Evolutionary conservation across 2,329 filamentous ascomycete species (phyloP).

Genomic region (Dissoconium aciculare): DNA sequence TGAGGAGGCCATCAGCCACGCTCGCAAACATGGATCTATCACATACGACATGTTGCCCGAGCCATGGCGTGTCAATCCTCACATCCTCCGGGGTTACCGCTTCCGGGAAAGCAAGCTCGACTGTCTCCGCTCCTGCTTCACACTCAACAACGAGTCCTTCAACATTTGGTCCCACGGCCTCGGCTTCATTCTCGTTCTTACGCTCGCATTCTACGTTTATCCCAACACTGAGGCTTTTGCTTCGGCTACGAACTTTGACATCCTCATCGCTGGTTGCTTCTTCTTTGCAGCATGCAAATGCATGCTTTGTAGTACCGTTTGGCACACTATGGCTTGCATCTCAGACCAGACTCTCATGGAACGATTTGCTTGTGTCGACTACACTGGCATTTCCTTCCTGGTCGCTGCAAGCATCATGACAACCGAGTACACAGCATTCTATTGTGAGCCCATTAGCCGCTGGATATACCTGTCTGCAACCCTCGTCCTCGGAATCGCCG

Average conservation of each 20-base stretch:
- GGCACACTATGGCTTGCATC: constrained; percentile 98
- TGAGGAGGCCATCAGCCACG: constrained; percentile 69
- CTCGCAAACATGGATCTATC: constrained; percentile 69
- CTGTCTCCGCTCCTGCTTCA: constrained; percentile 63
- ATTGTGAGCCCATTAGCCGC: constrained; percentile 80
- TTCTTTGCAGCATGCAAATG: constrained; percentile 94
- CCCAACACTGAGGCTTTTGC: constrained; percentile 76
- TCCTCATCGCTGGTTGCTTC: constrained; percentile 84
- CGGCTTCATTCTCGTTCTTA: constrained; percentile 72
- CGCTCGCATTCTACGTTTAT: constrained; percentile 92
- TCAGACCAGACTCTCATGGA: constrained; percentile 80
- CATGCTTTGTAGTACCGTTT: constrained; percentile 84
- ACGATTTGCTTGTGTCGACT: constrained; percentile 93
- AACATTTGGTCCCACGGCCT: constrained; percentile 97
- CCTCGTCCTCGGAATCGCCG: constrained; percentile 64
- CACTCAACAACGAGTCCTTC: constrained; percentile 79
- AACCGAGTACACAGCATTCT: constrained; percentile 96
- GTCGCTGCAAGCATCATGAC: constrained; percentile 96
- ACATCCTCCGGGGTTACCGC: constrained; percentile 82
- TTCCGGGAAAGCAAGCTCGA: constrained; percentile 86
- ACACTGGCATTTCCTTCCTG: constrained; percentile 89
- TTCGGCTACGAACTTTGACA: constrained; percentile 71
- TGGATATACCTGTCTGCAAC: constrained; percentile 77
- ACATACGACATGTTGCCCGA: constrained; percentile 78
- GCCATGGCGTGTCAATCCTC: constrained; percentile 89